Evolutionary conservation across 2,329 filamentous ascomycete genomes (phyloP).

Genomic region (Graphiopsis chlorocephala): DNA sequence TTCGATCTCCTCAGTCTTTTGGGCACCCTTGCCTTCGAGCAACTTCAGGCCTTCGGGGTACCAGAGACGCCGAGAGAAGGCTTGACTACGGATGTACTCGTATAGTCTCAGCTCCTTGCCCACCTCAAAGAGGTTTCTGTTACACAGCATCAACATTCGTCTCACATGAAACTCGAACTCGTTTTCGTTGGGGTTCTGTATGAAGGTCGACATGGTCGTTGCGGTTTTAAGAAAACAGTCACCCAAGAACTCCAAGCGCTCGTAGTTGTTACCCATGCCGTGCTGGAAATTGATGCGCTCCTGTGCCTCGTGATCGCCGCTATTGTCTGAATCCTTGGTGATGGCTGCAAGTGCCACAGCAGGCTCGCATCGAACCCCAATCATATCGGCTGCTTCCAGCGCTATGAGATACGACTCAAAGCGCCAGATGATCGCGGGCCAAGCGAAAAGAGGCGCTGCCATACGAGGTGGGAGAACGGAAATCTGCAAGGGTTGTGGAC

Average conservation of each 20-base stretch:
- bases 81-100: slow-evolving; percentile 76
- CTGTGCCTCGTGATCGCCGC: slow-evolving; percentile 63
- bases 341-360: slow-evolving; percentile 79
- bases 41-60: slow-evolving; percentile 79
- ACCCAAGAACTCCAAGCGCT: slow-evolving; percentile 87
- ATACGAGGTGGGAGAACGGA: slow-evolving; percentile 68
- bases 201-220: slow-evolving; percentile 83
- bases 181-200: slow-evolving; percentile 69
- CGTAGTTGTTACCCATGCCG: slow-evolving; percentile 93
- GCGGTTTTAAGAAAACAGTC: slow-evolving; percentile 96
- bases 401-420: slow-evolving; percentile 80
- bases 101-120: slow-evolving; percentile 66
- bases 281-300: slow-evolving; percentile 71
- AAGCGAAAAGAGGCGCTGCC: slow-evolving; percentile 70
- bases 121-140: slow-evolving; percentile 79
- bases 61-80: slow-evolving; percentile 80
- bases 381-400: slow-evolving; percentile 65
- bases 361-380: slow-evolving; percentile 64
- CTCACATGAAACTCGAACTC: slow-evolving; percentile 88
- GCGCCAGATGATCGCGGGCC: slow-evolving; percentile 81
- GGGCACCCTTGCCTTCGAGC: slow-evolving; percentile 55
- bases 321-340: slow-evolving; percentile 88
- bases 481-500: slow-evolving; percentile 72
- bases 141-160: slow-evolving; percentile 88
- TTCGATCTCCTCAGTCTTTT: slow-evolving; percentile 44